phyloP scores from a whole-genome alignment of 805 yeast species.

The Suhomyces pyralidae region DNA sequence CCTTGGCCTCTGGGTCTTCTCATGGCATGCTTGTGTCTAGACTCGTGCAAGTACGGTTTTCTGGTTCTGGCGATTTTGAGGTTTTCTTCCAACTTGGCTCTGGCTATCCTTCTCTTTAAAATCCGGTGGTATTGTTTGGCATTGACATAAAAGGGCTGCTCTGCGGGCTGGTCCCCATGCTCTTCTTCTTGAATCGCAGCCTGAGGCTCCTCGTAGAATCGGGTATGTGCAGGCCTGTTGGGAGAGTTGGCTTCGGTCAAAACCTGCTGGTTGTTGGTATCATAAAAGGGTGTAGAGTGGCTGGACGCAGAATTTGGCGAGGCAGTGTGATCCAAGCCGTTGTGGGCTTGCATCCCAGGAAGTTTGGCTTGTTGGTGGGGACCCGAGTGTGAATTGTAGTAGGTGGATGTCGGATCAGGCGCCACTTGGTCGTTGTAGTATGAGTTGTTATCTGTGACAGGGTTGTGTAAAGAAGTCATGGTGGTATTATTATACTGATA shows the following conservation, averaged over 20 bases:
- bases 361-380: conserved; percentile 1
- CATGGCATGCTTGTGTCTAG: conserved; percentile 98
- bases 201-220: conserved; percentile 5
- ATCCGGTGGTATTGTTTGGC: conserved; percentile 97
- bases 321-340: not conserved
- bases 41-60: conserved; percentile 92
- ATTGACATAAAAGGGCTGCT: conserved; percentile 95
- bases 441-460: conserved; percentile 19
- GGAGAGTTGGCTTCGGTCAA: conserved; percentile 4
- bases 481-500: not conserved
- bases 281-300: conserved; percentile 24
- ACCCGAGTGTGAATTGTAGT: conserved; percentile 13
- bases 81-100: conserved; percentile 89
- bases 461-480: conserved; percentile 30
- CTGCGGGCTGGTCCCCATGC: conserved; percentile 33
- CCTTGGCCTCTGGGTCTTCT: conserved; percentile 99
- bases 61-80: conserved; percentile 85
- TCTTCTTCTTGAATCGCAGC: conserved; percentile 8
- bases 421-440: conserved; percentile 17
- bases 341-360: not conserved
- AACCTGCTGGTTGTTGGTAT: conserved; percentile 13
- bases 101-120: conserved; percentile 84
- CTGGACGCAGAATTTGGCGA: conserved; percentile 9
- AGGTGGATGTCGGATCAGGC: conserved; percentile 8
- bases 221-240: conserved; percentile 12